Percentiles rank a stretch among this genome's conserved stretches.
These are phyloP conservation scores for Coemansia aciculifera DNA, from an alignment of 192 early-diverging fungal genomes.

Conservation along the genomic window DNA sequence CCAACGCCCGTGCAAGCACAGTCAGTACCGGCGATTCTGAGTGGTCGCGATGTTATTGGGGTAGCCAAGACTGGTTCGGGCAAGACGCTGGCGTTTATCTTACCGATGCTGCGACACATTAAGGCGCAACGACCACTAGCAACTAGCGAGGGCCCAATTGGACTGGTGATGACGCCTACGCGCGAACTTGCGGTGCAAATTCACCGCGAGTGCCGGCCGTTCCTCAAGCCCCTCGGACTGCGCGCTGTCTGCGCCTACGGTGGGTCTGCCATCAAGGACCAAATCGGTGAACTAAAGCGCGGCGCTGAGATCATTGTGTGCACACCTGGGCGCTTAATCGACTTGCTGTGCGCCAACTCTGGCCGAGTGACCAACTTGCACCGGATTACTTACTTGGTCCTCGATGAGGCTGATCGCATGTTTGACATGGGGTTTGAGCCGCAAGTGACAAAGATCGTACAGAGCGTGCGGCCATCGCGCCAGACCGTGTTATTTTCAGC, in stretches of 20 bases:
- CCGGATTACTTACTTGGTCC: conserved; percentile 90
- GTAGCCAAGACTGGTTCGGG: conserved; percentile 94
- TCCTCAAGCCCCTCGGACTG: conserved; percentile 82
- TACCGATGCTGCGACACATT: conserved; percentile 95
- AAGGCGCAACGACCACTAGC: conserved; percentile 82
- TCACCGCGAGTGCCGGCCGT: conserved; percentile 88
- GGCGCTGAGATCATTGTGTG: conserved; percentile 92
- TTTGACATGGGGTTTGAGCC: conserved; percentile 99
- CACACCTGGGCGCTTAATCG: conserved; percentile 90
- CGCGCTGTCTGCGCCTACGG: conserved; percentile 88
- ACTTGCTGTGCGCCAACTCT: conserved; percentile 82
- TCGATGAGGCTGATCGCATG: conserved; percentile 98
- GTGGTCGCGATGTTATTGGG: conserved; percentile 92
- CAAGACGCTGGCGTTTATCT: conserved; percentile 90
- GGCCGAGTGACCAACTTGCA: conserved; percentile 85
- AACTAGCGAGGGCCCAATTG: conserved; percentile 80
- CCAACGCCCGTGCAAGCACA: conserved; percentile 92
- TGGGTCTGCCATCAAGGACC: conserved; percentile 83
- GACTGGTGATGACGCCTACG: conserved; percentile 89
- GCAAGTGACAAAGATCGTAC: conserved; percentile 95
- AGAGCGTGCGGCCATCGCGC: conserved; percentile 81
- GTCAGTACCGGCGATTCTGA: conserved; percentile 94
- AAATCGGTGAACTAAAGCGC: conserved; percentile 85
- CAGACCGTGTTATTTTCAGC: conserved; percentile 93
- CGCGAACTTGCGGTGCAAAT: conserved; percentile 92